These are phyloP conservation scores for Globomyces pollinis-pini DNA, from an alignment of 192 early-diverging fungal species.

Conservation along the genomic window DNA sequence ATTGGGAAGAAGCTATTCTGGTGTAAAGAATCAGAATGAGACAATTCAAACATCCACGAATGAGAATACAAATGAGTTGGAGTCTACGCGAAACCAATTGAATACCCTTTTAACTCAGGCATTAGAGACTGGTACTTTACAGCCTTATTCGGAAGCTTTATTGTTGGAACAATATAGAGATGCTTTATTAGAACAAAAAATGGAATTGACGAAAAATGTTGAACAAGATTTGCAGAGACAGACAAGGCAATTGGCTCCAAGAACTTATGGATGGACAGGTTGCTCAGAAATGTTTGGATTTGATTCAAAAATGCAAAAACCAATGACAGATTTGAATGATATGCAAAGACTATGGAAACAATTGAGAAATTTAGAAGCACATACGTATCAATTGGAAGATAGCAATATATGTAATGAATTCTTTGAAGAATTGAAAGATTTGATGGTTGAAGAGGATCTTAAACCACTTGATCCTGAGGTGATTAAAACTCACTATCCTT, in stretches of 20 bases:
- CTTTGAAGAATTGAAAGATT: constrained; percentile 11
- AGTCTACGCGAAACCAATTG: neutral
- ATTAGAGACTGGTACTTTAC: neutral
- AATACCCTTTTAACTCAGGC: neutral
- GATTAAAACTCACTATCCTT: neutral
- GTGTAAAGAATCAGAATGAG: no score
- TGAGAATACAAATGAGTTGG: neutral
- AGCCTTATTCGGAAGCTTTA: constrained; percentile 5
- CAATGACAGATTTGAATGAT: neutral
- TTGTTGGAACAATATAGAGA: constrained; percentile 2
- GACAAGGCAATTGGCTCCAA: neutral
- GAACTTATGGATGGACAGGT: constrained; percentile 5
- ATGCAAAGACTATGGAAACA: neutral
- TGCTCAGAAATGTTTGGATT: neutral
- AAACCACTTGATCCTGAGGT: neutral
- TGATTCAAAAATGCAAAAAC: neutral
- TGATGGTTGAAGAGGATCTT: constrained; percentile 4
- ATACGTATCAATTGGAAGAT: constrained; percentile 8
- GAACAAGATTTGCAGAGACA: neutral
- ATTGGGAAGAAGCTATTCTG: no score
- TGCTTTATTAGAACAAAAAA: constrained; percentile 4
- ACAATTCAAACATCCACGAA: no score
- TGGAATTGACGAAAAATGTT: neutral
- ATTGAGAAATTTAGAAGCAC: neutral
- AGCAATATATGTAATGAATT: neutral